Percentiles rank a stretch among this genome's conserved stretches.
These are phyloP conservation scores for Strombidium stylifer DNA, from an alignment of 73 alveolate genomes.

Conservation along the genomic window DNA sequence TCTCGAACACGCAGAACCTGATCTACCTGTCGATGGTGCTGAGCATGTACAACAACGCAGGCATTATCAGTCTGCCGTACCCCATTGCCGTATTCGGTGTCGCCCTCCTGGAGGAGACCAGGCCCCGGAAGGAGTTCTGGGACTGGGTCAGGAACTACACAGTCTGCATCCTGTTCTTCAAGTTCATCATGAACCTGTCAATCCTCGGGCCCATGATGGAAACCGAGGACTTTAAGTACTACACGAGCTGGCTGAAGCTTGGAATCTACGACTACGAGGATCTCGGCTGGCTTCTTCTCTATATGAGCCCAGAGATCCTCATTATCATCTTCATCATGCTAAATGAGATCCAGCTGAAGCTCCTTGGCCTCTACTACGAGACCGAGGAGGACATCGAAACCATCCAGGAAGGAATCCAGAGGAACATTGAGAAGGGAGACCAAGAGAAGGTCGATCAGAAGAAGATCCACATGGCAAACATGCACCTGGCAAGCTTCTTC, in stretches of 20 bases:
- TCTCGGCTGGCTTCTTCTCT: too few species aligned
- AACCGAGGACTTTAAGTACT: not conserved
- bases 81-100: slow-evolving; percentile 57
- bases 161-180: slow-evolving; percentile 43
- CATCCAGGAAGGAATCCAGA: not conserved
- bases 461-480: not conserved
- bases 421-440: not conserved
- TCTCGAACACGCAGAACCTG: slow-evolving; percentile 30
- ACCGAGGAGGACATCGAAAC: slow-evolving; percentile 23
- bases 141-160: slow-evolving; percentile 46
- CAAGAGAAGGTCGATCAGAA: not conserved
- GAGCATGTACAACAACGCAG: slow-evolving; percentile 48
- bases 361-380: slow-evolving; percentile 15
- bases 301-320: slow-evolving; percentile 8
- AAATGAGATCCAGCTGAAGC: not conserved
- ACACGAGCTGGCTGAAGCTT: not conserved
- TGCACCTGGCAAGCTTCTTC: not conserved
- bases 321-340: slow-evolving; percentile 1
- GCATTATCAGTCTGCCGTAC: slow-evolving; percentile 40
- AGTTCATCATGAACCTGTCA: slow-evolving; percentile 49
- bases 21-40: slow-evolving; percentile 51
- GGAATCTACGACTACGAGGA: not conserved
- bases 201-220: slow-evolving; percentile 32
- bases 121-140: slow-evolving; percentile 56
- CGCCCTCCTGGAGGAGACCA: slow-evolving; percentile 64